Percentiles rank a stretch among this genome's conserved stretches.
These are phyloP conservation scores for Elongisporangium senticosum DNA, from an alignment of 352 stramenopile genomes.

Conservation along the genomic window DNA sequence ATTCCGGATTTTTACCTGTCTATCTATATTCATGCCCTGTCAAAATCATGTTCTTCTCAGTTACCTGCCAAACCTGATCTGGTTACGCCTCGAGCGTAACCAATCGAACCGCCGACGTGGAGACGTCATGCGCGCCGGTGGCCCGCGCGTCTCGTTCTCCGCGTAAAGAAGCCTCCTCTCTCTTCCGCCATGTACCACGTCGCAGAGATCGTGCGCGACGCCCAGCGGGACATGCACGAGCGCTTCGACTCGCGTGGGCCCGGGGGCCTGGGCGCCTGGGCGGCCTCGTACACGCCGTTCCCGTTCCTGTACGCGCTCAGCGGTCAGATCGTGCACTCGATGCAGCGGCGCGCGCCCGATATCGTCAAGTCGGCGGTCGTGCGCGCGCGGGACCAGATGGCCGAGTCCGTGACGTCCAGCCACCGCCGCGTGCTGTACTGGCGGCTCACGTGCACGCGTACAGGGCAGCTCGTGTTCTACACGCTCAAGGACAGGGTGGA, in stretches of 20 bases:
- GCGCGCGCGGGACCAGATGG: slow-evolving; percentile 58
- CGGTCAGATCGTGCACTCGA: slow-evolving; percentile 61
- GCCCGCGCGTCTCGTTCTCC: not conserved
- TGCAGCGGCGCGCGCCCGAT: slow-evolving; percentile 72
- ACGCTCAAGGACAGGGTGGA: slow-evolving; percentile 55
- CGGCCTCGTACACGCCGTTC: slow-evolving; percentile 67
- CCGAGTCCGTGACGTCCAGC: slow-evolving; percentile 41
- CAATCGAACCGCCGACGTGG: not conserved
- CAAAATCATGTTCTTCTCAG: not conserved
- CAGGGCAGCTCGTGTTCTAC: slow-evolving; percentile 64
- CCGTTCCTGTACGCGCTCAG: slow-evolving; percentile 66
- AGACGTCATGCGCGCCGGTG: not conserved
- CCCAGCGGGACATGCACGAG: slow-evolving; percentile 72
- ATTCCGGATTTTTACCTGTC: not conserved
- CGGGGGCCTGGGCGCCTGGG: slow-evolving; percentile 21
- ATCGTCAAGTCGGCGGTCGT: slow-evolving; percentile 66
- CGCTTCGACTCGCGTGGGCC: slow-evolving; percentile 41
- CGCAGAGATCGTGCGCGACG: slow-evolving; percentile 78
- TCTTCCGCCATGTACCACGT: slow-evolving; percentile 65
- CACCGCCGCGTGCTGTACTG: slow-evolving; percentile 53
- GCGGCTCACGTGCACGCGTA: slow-evolving; percentile 50
- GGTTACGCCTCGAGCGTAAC: not conserved
- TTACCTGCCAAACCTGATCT: not conserved
- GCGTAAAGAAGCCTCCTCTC: not conserved
- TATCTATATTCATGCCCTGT: not conserved